These are phyloP conservation scores for Candida frijolesensis DNA, from an alignment of 1,139 yeast genomes.

Conservation along the genomic window DNA sequence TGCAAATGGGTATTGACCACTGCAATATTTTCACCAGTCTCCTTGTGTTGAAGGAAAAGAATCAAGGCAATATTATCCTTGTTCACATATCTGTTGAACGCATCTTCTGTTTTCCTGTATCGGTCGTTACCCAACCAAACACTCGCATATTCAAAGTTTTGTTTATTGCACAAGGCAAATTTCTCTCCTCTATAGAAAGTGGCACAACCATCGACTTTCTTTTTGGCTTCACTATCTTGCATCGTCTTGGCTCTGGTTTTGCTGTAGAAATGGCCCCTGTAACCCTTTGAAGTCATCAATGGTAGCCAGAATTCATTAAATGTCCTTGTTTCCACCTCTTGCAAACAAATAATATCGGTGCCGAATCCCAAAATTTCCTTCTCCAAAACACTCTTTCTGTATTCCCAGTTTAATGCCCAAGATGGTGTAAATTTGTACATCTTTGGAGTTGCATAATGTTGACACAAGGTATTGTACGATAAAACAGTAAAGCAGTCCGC, in stretches of 20 bases:
- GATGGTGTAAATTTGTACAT: conserved; percentile 94
- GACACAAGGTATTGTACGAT: conserved; percentile 91
- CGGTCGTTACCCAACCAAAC: conserved; percentile 87
- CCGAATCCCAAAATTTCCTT: conserved; percentile 67
- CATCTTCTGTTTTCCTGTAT: conserved; percentile 90
- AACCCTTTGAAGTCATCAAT: conserved; percentile 69
- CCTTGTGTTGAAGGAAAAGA: conserved; percentile 72
- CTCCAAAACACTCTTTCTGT: conserved; percentile 73
- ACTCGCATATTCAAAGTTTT: conserved; percentile 81
- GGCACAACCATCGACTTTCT: conserved; percentile 95
- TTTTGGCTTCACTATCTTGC: conserved; percentile 75
- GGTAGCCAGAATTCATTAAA: conserved; percentile 89
- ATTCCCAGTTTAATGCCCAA: conserved; percentile 97
- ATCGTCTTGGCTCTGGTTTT: conserved; percentile 93
- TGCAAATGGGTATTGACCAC: conserved; percentile 93
- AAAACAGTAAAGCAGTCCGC: conserved; percentile 65
- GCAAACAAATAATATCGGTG: conserved; percentile 85
- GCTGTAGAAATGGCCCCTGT: conserved; percentile 78
- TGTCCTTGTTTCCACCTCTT: conserved; percentile 90
- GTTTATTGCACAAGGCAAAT: conserved; percentile 72
- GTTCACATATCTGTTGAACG: conserved; percentile 93
- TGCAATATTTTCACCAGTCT: conserved; percentile 71
- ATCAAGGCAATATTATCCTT: conserved; percentile 91
- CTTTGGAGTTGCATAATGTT: conserved; percentile 90
- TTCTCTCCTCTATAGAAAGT: conserved; percentile 73